Evolutionary conservation across 495 filamentous ascomycete genomes (phyloP), one percentile per base, ranked within the genome.

Genomic region (Filosporella fistucella): DNA sequence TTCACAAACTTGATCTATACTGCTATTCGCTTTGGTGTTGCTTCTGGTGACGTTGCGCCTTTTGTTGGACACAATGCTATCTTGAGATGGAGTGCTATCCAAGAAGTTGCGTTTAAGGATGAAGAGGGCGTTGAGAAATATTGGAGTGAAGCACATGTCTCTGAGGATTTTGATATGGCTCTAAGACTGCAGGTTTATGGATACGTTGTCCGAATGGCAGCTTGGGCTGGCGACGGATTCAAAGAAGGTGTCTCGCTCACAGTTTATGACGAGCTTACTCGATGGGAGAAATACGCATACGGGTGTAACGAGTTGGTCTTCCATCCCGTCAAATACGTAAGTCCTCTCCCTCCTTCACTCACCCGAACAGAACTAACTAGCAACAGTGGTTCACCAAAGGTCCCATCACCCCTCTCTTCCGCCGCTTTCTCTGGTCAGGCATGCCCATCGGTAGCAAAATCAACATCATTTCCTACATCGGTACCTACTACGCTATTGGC

Each of bases 221-320:
- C 78, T 17, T 88, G 84, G 61, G 72, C 72, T 12, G 76, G 76
- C 29, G 68, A 78, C 12, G 84, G 77, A 12, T 88, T 85, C 68
- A 83, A 86, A 52, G 84, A 88, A 62, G 84, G 84, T 42, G 84
- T 88, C 39, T 86, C 82, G 17, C 67, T 88, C 18, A 88, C 84
- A 12, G 82, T 87, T 13, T 88, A 86, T 63, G 84, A 88, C 60
- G 84, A 88, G 63, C 65, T 88, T 4, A 75, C 78, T 0, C 79
- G 84, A 33, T 88, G 84, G 84, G 84, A 88, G 57, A 88, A 88
- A 56, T 88, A 88, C 58, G 84, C 84, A 1, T 88, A 84, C 50
- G 84, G 84, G 1, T 87, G 84, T 60, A 84, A 77, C 62, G 84
- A 88, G 77, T 74, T 18, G 77, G 77, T 62, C 75, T 81, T 61